Evolutionary conservation across 257 asterid genomes (phyloP).

Genomic region (Solanum paucissectum): DNA sequence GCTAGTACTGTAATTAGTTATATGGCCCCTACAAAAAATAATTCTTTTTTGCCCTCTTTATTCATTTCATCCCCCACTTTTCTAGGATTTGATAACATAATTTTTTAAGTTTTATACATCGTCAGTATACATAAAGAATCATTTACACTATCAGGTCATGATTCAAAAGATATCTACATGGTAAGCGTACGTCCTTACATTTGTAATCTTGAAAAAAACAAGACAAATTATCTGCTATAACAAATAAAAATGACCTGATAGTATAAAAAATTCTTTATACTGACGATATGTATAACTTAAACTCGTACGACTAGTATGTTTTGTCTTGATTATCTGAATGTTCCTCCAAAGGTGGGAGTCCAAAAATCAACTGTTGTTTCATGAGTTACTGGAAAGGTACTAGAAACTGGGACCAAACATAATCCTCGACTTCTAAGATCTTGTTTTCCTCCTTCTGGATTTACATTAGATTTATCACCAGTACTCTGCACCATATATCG

Average conservation of each 20-base stretch:
- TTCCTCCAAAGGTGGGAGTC: conserved; percentile 85
- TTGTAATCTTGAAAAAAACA: neutral
- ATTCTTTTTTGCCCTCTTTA: neutral
- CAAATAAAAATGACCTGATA: neutral
- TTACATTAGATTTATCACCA: conserved; percentile 38
- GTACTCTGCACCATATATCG: neutral
- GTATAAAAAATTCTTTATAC: neutral
- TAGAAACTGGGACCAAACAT: conserved; percentile 78
- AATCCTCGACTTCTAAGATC: conserved; percentile 85
- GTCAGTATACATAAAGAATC: neutral
- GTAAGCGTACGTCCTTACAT: neutral
- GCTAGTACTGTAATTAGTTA: neutral
- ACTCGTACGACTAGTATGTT: neutral
- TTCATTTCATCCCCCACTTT: neutral
- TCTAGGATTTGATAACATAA: conserved; percentile 9
- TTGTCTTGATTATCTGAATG: conserved; percentile 39
- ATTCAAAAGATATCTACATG: neutral
- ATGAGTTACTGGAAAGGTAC: conserved; percentile 77
- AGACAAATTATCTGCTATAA: neutral
- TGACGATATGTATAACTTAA: neutral
- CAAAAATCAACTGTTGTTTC: conserved; percentile 74
- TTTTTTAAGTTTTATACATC: neutral
- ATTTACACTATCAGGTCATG: neutral
- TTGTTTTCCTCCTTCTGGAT: conserved; percentile 43
- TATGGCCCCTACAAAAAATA: neutral